phyloP scores from a whole-genome alignment of 2,329 filamentous ascomycete genomes.

The Aspergillus awamori region DNA sequence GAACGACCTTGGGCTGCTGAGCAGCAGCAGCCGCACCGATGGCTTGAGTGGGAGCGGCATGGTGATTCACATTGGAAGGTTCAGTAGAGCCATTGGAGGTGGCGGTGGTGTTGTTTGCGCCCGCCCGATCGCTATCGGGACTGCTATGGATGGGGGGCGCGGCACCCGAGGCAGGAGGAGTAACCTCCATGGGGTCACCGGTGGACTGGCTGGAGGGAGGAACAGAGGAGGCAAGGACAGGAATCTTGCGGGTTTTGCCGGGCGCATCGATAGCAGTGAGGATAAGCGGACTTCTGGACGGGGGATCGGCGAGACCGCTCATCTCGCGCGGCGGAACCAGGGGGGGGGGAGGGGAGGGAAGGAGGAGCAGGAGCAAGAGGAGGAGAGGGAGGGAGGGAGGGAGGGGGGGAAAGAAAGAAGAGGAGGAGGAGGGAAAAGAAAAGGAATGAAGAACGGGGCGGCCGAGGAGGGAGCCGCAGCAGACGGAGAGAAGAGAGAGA shows the following conservation, averaged over 20 bases:
- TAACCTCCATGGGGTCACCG: slow-evolving; percentile 60
- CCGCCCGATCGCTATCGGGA: slow-evolving; percentile 51
- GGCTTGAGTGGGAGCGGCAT: slow-evolving; percentile 34
- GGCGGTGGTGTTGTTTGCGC: slow-evolving; percentile 33
- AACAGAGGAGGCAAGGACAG: slow-evolving; percentile 54
- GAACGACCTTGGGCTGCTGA: slow-evolving; percentile 94
- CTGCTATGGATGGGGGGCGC: slow-evolving; percentile 53
- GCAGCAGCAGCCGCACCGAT: slow-evolving; percentile 58
- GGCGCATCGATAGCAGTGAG: slow-evolving; percentile 42
- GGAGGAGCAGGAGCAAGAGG: slow-evolving; percentile 6
- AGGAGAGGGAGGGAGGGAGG: slow-evolving; percentile 24
- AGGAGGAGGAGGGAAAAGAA: slow-evolving; percentile 11
- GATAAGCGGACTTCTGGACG: slow-evolving; percentile 49
- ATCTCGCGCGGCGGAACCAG: slow-evolving; percentile 35
- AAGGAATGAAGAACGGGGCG: slow-evolving; percentile 9
- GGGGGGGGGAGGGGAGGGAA: slow-evolving; percentile 1
- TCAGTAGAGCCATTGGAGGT: slow-evolving; percentile 38
- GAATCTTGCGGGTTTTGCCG: slow-evolving; percentile 54
- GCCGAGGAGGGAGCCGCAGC: not conserved
- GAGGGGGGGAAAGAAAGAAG: slow-evolving; percentile 15
- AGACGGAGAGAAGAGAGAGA: not conserved
- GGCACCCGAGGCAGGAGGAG: slow-evolving; percentile 47
- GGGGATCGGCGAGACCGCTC: slow-evolving; percentile 46
- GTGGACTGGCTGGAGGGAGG: slow-evolving; percentile 45
- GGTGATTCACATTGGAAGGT: slow-evolving; percentile 30